These are phyloP conservation scores for Puccinia sorghi DNA, from an alignment of 1,284 basidiomycete species.

Conservation along the genomic window DNA sequence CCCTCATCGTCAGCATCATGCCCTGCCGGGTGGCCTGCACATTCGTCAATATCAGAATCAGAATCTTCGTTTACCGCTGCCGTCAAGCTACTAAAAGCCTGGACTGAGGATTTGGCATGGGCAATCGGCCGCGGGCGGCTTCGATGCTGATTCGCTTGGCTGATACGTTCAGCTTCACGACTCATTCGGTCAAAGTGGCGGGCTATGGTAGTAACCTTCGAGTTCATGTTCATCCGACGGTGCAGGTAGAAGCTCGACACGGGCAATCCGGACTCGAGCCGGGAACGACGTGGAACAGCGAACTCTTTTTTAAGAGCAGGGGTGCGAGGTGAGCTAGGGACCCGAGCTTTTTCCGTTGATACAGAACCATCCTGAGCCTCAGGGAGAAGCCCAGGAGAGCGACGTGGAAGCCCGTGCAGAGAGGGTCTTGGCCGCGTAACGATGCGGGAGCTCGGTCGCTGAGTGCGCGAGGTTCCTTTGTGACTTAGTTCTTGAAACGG, in stretches of 20 bases:
- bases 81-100: conserved; percentile 85
- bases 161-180: conserved; percentile 62
- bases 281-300: conserved; percentile 5
- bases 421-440: conserved; percentile 1
- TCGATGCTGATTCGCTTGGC: conserved; percentile 64
- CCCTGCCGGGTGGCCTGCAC: conserved; percentile 42
- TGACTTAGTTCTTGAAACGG: neutral
- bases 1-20: conserved; percentile 51
- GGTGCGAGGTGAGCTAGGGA: conserved; percentile 14
- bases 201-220: conserved; percentile 63
- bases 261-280: conserved; percentile 44
- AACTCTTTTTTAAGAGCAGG: conserved; percentile 29
- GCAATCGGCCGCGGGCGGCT: conserved; percentile 89
- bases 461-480: conserved; percentile 15
- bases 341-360: neutral
- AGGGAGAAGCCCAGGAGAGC: neutral
- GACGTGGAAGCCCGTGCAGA: neutral
- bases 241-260: conserved; percentile 37
- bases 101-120: conserved; percentile 81
- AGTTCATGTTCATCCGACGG: conserved; percentile 46
- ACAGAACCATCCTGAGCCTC: neutral
- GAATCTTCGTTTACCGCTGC: conserved; percentile 89
- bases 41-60: conserved; percentile 55
- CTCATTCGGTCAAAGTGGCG: conserved; percentile 63
- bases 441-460: conserved; percentile 15